A percentile compares a stretch with the other conserved stretches of the same genome.
These are phyloP conservation scores for Vigna radiata DNA, from an alignment of 306 rosid species.

Conservation along the genomic window DNA sequence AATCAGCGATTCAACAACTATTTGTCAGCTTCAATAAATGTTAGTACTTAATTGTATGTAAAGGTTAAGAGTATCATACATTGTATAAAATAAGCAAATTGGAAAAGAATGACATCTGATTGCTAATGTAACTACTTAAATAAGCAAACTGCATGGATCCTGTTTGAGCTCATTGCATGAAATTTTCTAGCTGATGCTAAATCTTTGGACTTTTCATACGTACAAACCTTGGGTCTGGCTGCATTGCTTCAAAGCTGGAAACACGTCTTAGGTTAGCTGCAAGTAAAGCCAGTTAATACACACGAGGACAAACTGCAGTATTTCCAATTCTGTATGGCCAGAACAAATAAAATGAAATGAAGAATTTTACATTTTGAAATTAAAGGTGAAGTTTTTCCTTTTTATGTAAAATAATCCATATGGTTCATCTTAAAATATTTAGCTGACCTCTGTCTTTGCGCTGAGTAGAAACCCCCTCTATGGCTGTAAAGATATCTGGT, in stretches of 20 bases:
- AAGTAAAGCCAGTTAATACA: constrained; percentile 41
- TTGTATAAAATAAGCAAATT: not conserved
- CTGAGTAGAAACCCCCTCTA: constrained; percentile 80
- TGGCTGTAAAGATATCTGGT: constrained; percentile 79
- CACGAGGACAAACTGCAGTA: constrained; percentile 1
- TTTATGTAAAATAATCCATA: not conserved
- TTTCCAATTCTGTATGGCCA: constrained; percentile 17
- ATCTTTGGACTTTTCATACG: not conserved
- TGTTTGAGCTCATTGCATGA: constrained; percentile 32
- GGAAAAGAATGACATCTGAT: constrained; percentile 8
- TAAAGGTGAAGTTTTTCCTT: not conserved
- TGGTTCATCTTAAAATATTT: constrained; percentile 4
- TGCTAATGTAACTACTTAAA: constrained; percentile 26
- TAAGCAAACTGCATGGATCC: constrained; percentile 11
- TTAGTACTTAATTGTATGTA: not conserved
- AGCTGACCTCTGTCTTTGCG: constrained; percentile 78
- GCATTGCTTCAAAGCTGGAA: constrained; percentile 94
- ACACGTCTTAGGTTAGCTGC: constrained; percentile 91
- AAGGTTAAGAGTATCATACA: not conserved
- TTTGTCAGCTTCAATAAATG: constrained; percentile 7
- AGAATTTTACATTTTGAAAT: constrained; percentile 26
- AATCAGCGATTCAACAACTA: not conserved
- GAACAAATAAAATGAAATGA: constrained; percentile 8
- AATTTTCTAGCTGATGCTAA: constrained; percentile 8
- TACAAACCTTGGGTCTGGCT: constrained; percentile 78